Evolutionary conservation across 1,284 basidiomycete species (phyloP).

Genomic region (Microbotryum scabiosae): DNA sequence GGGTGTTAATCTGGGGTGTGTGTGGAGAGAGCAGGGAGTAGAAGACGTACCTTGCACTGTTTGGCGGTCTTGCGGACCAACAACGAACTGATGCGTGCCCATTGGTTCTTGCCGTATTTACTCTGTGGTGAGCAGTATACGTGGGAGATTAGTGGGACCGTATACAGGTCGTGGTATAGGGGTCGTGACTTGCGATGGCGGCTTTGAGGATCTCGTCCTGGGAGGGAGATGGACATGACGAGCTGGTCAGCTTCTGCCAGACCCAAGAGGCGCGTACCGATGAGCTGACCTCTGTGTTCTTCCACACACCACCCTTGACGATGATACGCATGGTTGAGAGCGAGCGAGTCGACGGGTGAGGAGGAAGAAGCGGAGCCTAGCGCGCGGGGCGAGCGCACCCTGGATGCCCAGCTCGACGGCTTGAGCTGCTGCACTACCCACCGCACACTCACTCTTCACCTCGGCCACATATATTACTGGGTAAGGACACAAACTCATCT

Average conservation of each 20-base stretch:
- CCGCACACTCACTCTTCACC: too few relatives aligned
- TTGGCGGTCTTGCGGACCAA: slow-evolving; percentile 98
- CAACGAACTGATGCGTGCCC: slow-evolving; percentile 97
- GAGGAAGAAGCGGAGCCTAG: not conserved
- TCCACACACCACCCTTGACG: slow-evolving; percentile 35
- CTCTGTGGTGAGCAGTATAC: not conserved
- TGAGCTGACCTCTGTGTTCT: slow-evolving; percentile 56
- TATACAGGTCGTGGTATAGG: not conserved
- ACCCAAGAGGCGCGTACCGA: not conserved
- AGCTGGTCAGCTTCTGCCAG: not conserved
- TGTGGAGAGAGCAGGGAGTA: not conserved
- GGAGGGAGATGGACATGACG: too few relatives aligned
- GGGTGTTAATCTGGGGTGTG: not conserved
- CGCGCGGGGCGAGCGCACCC: too few relatives aligned
- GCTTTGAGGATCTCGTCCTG: slow-evolving; percentile 58
- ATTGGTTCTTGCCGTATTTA: slow-evolving; percentile 58
- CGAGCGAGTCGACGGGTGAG: not conserved
- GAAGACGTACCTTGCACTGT: slow-evolving; percentile 84
- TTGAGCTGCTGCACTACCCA: too few relatives aligned
- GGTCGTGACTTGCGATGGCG: slow-evolving; percentile 71
- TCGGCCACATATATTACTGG: too few relatives aligned
- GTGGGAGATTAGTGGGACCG: not conserved
- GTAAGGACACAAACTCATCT: too few relatives aligned
- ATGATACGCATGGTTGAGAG: slow-evolving; percentile 28
- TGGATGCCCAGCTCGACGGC: too few relatives aligned